Conservation (phyloP, 495 filamentous ascomycete genomes). For the Talaromyces thailandensis region DNA sequence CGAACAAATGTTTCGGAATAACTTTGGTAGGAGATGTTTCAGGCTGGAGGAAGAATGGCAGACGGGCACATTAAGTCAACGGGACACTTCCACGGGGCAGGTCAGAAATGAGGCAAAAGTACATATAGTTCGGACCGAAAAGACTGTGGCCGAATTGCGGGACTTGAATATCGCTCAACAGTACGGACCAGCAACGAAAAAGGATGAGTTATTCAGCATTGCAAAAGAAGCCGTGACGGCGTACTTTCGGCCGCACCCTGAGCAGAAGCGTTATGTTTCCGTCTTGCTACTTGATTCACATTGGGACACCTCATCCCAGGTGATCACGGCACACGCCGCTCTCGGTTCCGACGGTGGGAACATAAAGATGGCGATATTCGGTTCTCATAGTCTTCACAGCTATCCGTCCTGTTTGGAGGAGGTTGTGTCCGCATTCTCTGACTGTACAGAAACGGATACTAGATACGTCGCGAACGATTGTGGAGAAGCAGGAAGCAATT, state of each 20-base stretch:
- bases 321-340: slow-evolving; percentile 73
- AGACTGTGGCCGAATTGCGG: slow-evolving; percentile 75
- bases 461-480: slow-evolving; percentile 74
- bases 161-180: slow-evolving; percentile 78
- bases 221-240: slow-evolving; percentile 64
- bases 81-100: slow-evolving; percentile 55
- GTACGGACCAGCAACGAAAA: slow-evolving; percentile 53
- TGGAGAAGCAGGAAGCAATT: slow-evolving; percentile 75
- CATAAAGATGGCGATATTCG: slow-evolving; percentile 78
- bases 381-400: slow-evolving; percentile 79
- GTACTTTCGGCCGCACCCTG: slow-evolving; percentile 62
- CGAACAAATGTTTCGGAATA: slow-evolving; percentile 87
- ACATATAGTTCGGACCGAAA: slow-evolving; percentile 71
- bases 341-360: slow-evolving; percentile 59
- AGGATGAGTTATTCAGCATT: slow-evolving; percentile 64
- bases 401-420: slow-evolving; percentile 81
- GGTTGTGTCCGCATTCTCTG: slow-evolving; percentile 73
- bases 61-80: slow-evolving; percentile 60
- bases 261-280: slow-evolving; percentile 80
- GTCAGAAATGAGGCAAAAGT: slow-evolving; percentile 87
- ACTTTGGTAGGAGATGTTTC: slow-evolving; percentile 74
- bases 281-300: slow-evolving; percentile 76
- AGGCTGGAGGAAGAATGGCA: slow-evolving; percentile 92
- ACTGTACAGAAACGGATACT: slow-evolving; percentile 83
- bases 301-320: slow-evolving; percentile 65